Base-by-base conservation (phyloP, 2,329 filamentous ascomycete genomes). In the Aspergillus sp. region DNA sequence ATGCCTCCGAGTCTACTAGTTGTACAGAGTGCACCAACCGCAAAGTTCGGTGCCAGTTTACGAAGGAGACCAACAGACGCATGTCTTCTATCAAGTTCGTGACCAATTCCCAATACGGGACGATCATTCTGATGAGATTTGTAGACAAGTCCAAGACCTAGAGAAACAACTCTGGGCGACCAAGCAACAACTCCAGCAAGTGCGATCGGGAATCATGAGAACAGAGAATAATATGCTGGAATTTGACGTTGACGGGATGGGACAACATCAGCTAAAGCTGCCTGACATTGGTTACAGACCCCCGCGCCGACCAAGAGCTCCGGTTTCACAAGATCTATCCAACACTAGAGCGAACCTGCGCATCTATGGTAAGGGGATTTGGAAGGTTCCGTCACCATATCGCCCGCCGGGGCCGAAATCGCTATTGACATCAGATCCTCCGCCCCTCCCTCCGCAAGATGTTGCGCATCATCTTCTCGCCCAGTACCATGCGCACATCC, bases 21-120 rank as follows among this genome's bases (percentile, higher is more conserved):
- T 99, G 95, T 77, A 97, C 95, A 1, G 95, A 99, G 79, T 99
- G 95, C 80, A 95, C 92, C 4, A 97, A 93, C 76, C 89, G 95
- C 67, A 96, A 94, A 74, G 94, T 98, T 67, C 96, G 96, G 77
- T 99, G 95, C 74, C 94, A 98, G 74, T 99, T 99, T 75, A 99
- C 95, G 54, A 99, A 99, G 80, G 95, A 99, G 79, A 99, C 95
- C 13, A 99, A 99, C 76, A 87, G 95, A 62, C 88, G 95, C 64
- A 99, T 99, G 95, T 98, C 95, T 19, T 98, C 94, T 1, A 98
- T 98, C 80, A 99, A 98, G 86, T 87, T 77, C 71, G 83, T 78
- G 59, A 56, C 61, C 30, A 8, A 31, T 30, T 38, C 47, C 59
- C 17, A 54, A 31, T 57, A 51, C 38, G 34, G 47, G 38, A 23